Base-by-base conservation (phyloP, 306 rosid species). In the Aeschynomene evenia region DNA sequence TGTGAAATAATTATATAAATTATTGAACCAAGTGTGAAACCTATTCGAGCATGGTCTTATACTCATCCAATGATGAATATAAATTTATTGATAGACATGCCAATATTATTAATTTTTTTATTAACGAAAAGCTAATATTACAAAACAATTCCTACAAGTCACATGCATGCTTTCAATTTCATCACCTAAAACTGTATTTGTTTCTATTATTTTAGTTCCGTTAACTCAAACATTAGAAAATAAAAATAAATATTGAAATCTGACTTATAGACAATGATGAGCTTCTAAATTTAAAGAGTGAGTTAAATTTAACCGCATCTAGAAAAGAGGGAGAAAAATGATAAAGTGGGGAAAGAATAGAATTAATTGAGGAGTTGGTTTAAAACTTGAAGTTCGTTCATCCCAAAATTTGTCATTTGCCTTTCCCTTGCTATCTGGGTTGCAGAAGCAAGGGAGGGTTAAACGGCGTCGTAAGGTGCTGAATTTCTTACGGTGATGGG, bases 401-500 rank as follows among this genome's bases (percentile, higher is more conserved):
- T 71, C 58, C 29, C 43, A 68, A 63, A 48, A 36, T 45, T 54
- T 6, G 60, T 46, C n/a, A 2, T 18, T 61, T 3, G 13, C 37
- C 37, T 45, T 56, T 45, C 51, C n/a, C 20, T 12, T 13, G 26
- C 37, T 53, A 14, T 49, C 55, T 43, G 57, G 20, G 74, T 40
- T 52, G 61, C 62, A 15, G 79, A 42, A 46, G 67, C 33, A 52
- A 58, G 34, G 43, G 36, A 18, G 56, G 14, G 15, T 18, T 45
- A 70, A 77, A 70, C 85, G 87, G 22, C 78, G 87, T 70, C 81
- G 80, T 39, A 69, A n/a, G 15, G 12, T 23, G 16, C 16, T n/a
- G 16, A n/a, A 12, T 11, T 49, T 46, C 36, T 48, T 50, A 52
- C 56, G 9, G 48, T 49, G 75, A 88, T 90, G 98, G 96, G 83